phyloP scores from a whole-genome alignment of 2,329 filamentous ascomycete species.

The Pseudogymnoascus sp. region DNA sequence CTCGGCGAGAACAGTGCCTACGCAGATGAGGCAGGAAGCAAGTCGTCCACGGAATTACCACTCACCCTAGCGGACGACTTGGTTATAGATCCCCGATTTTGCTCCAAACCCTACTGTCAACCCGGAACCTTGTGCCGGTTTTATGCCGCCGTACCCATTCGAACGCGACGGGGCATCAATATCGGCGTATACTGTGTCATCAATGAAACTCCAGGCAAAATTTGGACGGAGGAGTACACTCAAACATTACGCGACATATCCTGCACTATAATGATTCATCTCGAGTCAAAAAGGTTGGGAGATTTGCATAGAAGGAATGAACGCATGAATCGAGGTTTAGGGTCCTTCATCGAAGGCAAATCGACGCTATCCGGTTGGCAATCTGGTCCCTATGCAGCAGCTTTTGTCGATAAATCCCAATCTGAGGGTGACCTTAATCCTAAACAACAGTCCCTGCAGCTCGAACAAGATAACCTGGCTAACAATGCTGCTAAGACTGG shows the following conservation, averaged over 20 bases:
- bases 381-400: not conserved
- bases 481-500: not conserved
- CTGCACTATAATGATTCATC: constrained; percentile 49
- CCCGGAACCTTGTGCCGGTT: constrained; percentile 16
- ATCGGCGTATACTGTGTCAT: constrained; percentile 23
- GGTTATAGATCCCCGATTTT: not conserved
- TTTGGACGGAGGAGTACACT: not conserved
- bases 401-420: not conserved
- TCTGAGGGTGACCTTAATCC: not conserved
- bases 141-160: constrained; percentile 23
- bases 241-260: constrained; percentile 36
- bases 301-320: constrained; percentile 45
- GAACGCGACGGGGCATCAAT: constrained; percentile 20
- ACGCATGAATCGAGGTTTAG: constrained; percentile 46
- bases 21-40: not conserved
- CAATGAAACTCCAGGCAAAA: constrained; percentile 28
- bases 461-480: not conserved
- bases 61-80: not conserved
- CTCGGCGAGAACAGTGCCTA: not conserved
- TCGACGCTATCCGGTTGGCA: constrained; percentile 24
- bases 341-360: constrained; percentile 45
- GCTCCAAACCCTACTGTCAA: constrained; percentile 1
- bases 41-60: not conserved
- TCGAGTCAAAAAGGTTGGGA: constrained; percentile 46
- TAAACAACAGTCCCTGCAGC: not conserved